A percentile compares a stretch with the other conserved stretches of the same genome.
Evolutionary conservation across 331 rosid species (phyloP).

Genomic region (Cydonia oblonga): DNA sequence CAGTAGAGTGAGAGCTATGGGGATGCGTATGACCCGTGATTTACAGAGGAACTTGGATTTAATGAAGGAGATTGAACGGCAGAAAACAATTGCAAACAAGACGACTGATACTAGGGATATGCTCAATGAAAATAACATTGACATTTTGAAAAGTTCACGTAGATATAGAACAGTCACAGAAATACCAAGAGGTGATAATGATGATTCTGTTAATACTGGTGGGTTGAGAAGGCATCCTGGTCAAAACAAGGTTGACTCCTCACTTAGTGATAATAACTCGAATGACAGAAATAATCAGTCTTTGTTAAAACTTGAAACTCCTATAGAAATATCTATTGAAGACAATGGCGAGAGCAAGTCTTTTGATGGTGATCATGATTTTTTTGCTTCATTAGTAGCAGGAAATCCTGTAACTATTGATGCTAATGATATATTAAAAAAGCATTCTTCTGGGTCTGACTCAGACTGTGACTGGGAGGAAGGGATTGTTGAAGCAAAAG

Average conservation of each 20-base stretch:
- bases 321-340: conserved; percentile 62
- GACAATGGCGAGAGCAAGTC: conserved; percentile 31
- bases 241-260: conserved; percentile 21
- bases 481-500: conserved; percentile 33
- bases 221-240: conserved; percentile 3
- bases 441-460: conserved; percentile 30
- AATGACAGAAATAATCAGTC: conserved; percentile 23
- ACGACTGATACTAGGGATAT: conserved; percentile 13
- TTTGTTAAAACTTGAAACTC: conserved; percentile 24
- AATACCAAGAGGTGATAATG: neutral
- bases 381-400: conserved; percentile 63
- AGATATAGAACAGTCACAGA: neutral
- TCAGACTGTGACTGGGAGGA: conserved; percentile 72
- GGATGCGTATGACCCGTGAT: conserved; percentile 94
- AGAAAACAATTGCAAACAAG: conserved; percentile 28
- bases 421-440: conserved; percentile 23
- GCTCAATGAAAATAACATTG: conserved; percentile 13
- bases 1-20: conserved; percentile 87
- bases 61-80: conserved; percentile 77
- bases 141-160: neutral
- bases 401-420: conserved; percentile 30
- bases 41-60: conserved; percentile 89
- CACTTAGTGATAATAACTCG: conserved; percentile 23
- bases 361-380: conserved; percentile 49
- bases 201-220: neutral